A percentile compares a stretch with the other conserved stretches of the same genome.
Evolutionary conservation across 2,329 filamentous ascomycete species (phyloP).

Genomic region (Colletotrichum sansevieriae): DNA sequence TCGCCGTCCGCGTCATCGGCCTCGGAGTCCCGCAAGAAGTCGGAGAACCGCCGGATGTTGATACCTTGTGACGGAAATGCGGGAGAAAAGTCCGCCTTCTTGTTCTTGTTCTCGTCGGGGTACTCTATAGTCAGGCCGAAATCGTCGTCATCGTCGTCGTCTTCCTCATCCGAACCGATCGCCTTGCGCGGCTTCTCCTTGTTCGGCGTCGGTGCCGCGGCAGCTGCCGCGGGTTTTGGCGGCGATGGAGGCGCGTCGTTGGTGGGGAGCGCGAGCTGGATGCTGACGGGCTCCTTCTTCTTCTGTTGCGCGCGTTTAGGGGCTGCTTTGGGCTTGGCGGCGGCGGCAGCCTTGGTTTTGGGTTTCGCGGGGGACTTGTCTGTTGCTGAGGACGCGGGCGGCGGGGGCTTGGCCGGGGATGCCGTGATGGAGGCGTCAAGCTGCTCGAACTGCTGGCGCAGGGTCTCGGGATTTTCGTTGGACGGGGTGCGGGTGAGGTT

Average conservation of each 20-base stretch:
- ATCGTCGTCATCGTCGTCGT: slow-evolving; percentile 69
- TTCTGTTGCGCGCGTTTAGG: slow-evolving; percentile 51
- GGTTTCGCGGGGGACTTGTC: slow-evolving; percentile 44
- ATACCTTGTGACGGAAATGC: slow-evolving; percentile 56
- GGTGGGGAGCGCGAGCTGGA: slow-evolving; percentile 54
- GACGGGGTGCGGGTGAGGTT: slow-evolving; percentile 80
- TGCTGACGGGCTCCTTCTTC: slow-evolving; percentile 53
- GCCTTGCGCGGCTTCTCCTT: slow-evolving; percentile 50
- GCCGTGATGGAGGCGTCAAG: slow-evolving; percentile 58
- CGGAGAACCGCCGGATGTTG: slow-evolving; percentile 63
- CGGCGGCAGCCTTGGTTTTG: slow-evolving; percentile 38
- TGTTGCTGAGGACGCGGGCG: slow-evolving; percentile 32
- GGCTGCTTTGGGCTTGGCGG: slow-evolving; percentile 40
- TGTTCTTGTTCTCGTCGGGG: slow-evolving; percentile 58
- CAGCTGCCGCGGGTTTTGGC: slow-evolving; percentile 22
- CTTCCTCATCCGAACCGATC: slow-evolving; percentile 62
- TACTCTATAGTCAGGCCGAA: slow-evolving; percentile 71
- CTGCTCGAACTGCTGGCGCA: slow-evolving; percentile 77
- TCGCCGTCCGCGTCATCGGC: slow-evolving; percentile 63
- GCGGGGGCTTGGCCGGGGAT: slow-evolving; percentile 45
- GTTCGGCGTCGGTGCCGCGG: slow-evolving; percentile 35
- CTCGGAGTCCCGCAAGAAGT: slow-evolving; percentile 63
- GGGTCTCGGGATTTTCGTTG: slow-evolving; percentile 71
- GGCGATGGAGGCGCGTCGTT: slow-evolving; percentile 42
- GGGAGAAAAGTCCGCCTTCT: slow-evolving; percentile 60